These are phyloP conservation scores for Bolboschoenus planiculmis DNA, from an alignment of 176 grass and related monocot species.

Conservation along the genomic window DNA sequence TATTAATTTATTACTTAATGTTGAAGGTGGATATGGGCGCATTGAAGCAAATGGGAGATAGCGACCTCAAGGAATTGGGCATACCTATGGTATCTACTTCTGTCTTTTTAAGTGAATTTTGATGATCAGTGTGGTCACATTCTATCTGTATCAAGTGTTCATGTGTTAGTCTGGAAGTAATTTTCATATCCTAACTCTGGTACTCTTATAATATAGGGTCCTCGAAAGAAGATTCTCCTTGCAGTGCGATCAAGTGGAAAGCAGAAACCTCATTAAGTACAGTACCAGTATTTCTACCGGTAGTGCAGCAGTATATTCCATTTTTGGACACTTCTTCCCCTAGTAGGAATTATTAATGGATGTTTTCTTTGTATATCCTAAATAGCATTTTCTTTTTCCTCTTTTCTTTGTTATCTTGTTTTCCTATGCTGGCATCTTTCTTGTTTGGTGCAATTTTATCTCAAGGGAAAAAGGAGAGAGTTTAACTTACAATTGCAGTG, in stretches of 20 bases:
- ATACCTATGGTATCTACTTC: conserved; percentile 70
- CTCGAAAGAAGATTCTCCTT: conserved; percentile 51
- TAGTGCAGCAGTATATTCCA: conserved; percentile 1
- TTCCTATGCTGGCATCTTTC: neutral
- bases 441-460: neutral
- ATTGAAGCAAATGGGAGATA: conserved; percentile 84
- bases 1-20: neutral
- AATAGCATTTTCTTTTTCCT: neutral
- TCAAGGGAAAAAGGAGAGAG: neutral
- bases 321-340: neutral
- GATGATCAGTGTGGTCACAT: neutral
- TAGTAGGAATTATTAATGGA: neutral
- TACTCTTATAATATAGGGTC: conserved; percentile 29
- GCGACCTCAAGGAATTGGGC: conserved; percentile 88
- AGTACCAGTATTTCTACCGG: neutral
- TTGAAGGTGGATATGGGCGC: conserved; percentile 82
- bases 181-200: neutral
- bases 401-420: neutral
- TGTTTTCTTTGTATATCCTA: conserved; percentile 16
- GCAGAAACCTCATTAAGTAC: conserved; percentile 23
- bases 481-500: neutral
- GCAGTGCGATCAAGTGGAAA: conserved; percentile 32
- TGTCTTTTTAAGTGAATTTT: neutral
- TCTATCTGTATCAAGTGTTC: neutral
- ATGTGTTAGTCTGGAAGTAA: neutral